A percentile compares a stretch with the other conserved stretches of the same genome.
These are phyloP conservation scores for Candida glucosophila DNA, from an alignment of 1,139 yeast genomes.

Conservation along the genomic window DNA sequence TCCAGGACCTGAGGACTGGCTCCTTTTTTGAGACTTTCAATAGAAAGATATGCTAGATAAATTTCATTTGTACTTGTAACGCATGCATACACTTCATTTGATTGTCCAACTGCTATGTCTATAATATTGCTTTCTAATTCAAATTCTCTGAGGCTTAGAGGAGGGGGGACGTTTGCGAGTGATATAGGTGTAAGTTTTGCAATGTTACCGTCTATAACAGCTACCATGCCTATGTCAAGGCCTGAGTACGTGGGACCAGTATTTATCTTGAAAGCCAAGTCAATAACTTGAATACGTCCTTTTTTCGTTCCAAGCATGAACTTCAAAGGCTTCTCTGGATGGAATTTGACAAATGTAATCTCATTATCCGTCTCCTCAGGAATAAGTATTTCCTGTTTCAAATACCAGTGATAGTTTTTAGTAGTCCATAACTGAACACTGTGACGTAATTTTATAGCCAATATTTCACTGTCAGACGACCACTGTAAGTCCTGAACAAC, in stretches of 20 bases:
- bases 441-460: slow-evolving; percentile 57
- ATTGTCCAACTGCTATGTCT: slow-evolving; percentile 55
- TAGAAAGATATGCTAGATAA: slow-evolving; percentile 12
- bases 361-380: slow-evolving; percentile 16
- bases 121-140: slow-evolving; percentile 42
- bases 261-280: slow-evolving; percentile 55
- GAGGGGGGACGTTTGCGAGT: slow-evolving; percentile 92
- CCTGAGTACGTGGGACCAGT: slow-evolving; percentile 67
- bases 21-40: slow-evolving; percentile 1
- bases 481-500: slow-evolving; percentile 53
- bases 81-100: slow-evolving; percentile 55
- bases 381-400: slow-evolving; percentile 72
- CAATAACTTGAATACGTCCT: slow-evolving; percentile 49
- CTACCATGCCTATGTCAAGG: slow-evolving; percentile 65
- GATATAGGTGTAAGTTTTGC: slow-evolving; percentile 75
- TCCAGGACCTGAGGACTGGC: too few species aligned
- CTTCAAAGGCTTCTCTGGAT: slow-evolving; percentile 80
- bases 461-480: slow-evolving; percentile 76
- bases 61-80: slow-evolving; percentile 34
- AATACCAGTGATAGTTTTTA: slow-evolving; percentile 92
- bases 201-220: slow-evolving; percentile 74
- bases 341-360: slow-evolving; percentile 61
- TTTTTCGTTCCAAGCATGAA: slow-evolving; percentile 52
- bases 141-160: slow-evolving; percentile 67
- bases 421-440: slow-evolving; percentile 81